Evolutionary conservation across 345 rosid genomes (phyloP), one percentile per base, ranked within the genome.

Genomic region (Corchorus olitorius): DNA sequence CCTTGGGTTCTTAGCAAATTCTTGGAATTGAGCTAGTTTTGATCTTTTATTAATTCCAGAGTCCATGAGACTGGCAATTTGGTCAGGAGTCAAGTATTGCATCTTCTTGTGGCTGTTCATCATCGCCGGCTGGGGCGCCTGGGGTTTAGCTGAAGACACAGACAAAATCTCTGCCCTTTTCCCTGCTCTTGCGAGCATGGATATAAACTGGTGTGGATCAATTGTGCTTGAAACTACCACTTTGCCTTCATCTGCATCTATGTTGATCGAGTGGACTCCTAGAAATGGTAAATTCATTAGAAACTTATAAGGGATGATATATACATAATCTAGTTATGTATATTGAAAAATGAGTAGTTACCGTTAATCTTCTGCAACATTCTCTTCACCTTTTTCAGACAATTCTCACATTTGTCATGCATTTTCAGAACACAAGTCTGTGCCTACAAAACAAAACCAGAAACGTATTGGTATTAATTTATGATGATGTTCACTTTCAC

Each of bases 401-500:
- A 70, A 4, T 37, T 15, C 62, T 17, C 74, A 35, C 74, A 70
- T 16, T 53, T 70, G 46, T 16, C 14, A 4, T 70, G n/a, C 74
- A 70, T 70, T 70, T 53, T 70, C 74, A 70, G 48, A 54, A 53
- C 74, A 70, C 74, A 70, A 55, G 62, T 70, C 62, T 70, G 49
- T 11, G 53, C 8, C 39, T 3, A 53, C 2, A 53, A 50, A 34
- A 53, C 16, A 50, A 1, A 62, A 62, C 1, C 15, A 33, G 39
- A 61, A 61, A 60, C 9, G 27, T 0, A 58, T 17, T 27, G 19
- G 17, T 8, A 6, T 8, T 5, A 45, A 39, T 39, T n/a, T n/a
- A n/a, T 8, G 1, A 45, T 16, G n/a, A 52, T 17, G 9, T 16
- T 53, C 19, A 53, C 6, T 50, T 45, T 50, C 20, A 53, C 1